Evolutionary conservation across 2,329 filamentous ascomycete genomes (phyloP), one percentile per base, ranked within the genome.

Genomic region (Teratosphaeria zuluensis): DNA sequence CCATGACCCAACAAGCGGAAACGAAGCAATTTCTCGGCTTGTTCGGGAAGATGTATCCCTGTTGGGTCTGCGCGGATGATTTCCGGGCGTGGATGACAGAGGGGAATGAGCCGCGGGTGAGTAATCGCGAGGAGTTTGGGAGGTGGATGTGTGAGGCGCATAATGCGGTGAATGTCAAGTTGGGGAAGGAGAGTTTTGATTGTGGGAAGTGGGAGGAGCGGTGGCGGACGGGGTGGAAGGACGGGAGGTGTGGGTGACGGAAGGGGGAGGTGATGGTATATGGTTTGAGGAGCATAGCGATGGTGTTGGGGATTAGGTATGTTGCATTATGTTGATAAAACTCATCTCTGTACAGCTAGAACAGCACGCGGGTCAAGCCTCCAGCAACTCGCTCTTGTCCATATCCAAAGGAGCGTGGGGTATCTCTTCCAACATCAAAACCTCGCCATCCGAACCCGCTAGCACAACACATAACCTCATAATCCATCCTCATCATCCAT

Each of bases 11-110:
- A 66, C 90, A 96, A 71, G 76, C 77, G 32, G 88, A 96, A 66
- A 87, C 95, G 66, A 79, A 80, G 58, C 80, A 83, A 56, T 97
- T 99, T 75, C 80, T 99, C 66, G 77, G 78, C 28, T 79, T 91
- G 1, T 95, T 99, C 72, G 86, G 89, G 30, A 88, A 87, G 65
- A 75, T 97, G 21, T 99, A 99, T 70, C 94, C 94, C 3, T 99
- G 94, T 78, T 96, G 92, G 90, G 83, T 88, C 2, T 99, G 94
- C 74, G 94, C 92, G 35, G 88, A 92, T 61, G 92, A 97, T 71
- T 96, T 99, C 73, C 87, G 87, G 72, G 73, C 72, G 0, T 97
- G 92, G 81, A 86, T 97, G 78, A 80, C 78, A 62, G 81, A 81
- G 63, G 77, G 78, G 2, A 88, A 92, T 64, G 82, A 83, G 69